Evolutionary conservation across 2,329 filamentous ascomycete genomes (phyloP).

Genomic region (Botryosphaeria agaves): DNA sequence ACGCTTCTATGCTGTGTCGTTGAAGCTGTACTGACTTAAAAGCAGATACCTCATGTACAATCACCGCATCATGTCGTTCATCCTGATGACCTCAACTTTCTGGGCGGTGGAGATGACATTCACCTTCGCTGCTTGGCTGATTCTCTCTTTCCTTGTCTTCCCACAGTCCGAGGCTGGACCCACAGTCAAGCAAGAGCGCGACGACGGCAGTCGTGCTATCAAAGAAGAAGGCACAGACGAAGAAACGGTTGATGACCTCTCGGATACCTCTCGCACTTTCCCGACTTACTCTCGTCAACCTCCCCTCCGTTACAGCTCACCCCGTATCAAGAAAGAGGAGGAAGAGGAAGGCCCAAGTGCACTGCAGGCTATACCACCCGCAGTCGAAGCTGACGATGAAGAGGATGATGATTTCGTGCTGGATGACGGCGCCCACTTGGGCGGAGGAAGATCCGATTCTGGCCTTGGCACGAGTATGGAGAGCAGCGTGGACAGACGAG

Average conservation of each 20-base stretch:
- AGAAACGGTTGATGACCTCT: slow-evolving; percentile 12
- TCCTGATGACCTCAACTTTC: slow-evolving; percentile 52
- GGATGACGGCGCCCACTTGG: slow-evolving; percentile 10
- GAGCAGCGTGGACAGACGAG: slow-evolving; percentile 12
- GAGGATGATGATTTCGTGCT: slow-evolving; percentile 25
- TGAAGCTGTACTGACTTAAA: slow-evolving; percentile 1
- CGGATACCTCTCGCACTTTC: slow-evolving; percentile 30
- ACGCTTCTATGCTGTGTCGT: neutral
- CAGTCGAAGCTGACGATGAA: slow-evolving; percentile 26
- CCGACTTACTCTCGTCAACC: slow-evolving; percentile 27
- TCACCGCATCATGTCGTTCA: slow-evolving; percentile 52
- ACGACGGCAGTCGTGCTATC: slow-evolving; percentile 3
- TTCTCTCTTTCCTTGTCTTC: slow-evolving; percentile 28
- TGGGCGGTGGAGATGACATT: slow-evolving; percentile 61
- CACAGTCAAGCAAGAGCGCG: slow-evolving; percentile 4
- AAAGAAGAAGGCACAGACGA: slow-evolving; percentile 12
- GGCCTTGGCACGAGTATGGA: slow-evolving; percentile 32
- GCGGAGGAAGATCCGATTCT: slow-evolving; percentile 17
- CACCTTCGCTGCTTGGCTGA: slow-evolving; percentile 46
- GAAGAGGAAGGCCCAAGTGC: slow-evolving; percentile 7
- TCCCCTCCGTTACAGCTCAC: slow-evolving; percentile 16
- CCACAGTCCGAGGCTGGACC: slow-evolving; percentile 5
- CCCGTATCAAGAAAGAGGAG: slow-evolving; percentile 12
- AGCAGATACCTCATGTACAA: slow-evolving; percentile 70
- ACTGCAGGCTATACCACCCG: slow-evolving; percentile 10